Conservation (phyloP, 1,284 basidiomycete genomes). For the Phlebopus sp. region DNA sequence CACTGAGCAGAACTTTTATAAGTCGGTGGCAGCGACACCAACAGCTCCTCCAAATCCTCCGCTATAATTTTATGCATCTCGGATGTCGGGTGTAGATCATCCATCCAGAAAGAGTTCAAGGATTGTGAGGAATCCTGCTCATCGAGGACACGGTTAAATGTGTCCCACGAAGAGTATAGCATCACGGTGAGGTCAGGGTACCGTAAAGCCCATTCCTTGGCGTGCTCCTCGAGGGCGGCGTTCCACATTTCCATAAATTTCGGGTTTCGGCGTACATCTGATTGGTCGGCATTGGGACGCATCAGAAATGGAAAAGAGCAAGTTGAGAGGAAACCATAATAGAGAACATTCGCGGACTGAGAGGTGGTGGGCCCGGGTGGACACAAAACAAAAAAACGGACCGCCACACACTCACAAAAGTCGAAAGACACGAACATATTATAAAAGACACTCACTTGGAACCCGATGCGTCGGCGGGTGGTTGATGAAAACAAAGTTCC, state of each 20-base stretch:
- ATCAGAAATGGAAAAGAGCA: no score
- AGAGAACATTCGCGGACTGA: no score
- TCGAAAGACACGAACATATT: neutral
- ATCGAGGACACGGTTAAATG: constrained; percentile 48
- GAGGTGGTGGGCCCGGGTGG: no score
- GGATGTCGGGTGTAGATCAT: constrained; percentile 48
- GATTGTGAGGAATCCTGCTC: constrained; percentile 45
- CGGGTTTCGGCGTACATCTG: neutral
- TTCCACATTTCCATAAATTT: constrained; percentile 45
- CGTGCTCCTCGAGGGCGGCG: constrained; percentile 27
- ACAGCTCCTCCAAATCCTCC: constrained; percentile 23
- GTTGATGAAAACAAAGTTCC: constrained; percentile 63
- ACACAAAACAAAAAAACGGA: no score
- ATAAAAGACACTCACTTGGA: constrained; percentile 35
- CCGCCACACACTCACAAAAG: no score
- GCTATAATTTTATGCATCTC: constrained; percentile 44
- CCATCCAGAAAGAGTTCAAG: constrained; percentile 48
- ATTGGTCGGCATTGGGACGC: no score
- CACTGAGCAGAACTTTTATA: no score
- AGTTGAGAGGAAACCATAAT: no score
- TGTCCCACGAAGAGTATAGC: constrained; percentile 47
- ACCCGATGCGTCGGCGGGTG: constrained; percentile 54
- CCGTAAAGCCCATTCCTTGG: constrained; percentile 35
- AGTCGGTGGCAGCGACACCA: no score
- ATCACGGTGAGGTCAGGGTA: constrained; percentile 47